Conservation (phyloP, 768 basidiomycete genomes). For the Kwoniella mangroviensis region DNA sequence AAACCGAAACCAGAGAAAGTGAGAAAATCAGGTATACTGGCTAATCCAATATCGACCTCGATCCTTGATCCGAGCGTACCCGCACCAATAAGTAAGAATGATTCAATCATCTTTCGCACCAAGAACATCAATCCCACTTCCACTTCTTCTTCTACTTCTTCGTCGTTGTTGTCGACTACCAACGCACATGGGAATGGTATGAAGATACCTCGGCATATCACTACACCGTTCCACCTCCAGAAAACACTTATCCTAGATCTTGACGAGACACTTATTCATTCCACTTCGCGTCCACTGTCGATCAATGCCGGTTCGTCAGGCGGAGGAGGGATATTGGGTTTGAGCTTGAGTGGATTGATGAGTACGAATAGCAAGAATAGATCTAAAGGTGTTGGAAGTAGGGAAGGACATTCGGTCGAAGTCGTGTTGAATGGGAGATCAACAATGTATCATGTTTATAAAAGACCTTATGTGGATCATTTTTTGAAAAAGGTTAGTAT, state of each 20-base stretch:
- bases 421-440: constrained; percentile 85
- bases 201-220: constrained; percentile 51
- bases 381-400: constrained; percentile 34
- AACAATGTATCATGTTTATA: constrained; percentile 96
- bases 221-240: constrained; percentile 73
- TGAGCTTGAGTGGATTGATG: constrained; percentile 50
- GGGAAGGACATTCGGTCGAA: constrained; percentile 85
- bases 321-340: constrained; percentile 57
- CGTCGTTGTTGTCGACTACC: too few relatives aligned
- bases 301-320: constrained; percentile 59
- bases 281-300: constrained; percentile 72
- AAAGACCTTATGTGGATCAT: constrained; percentile 95
- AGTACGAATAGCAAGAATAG: constrained; percentile 32
- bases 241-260: constrained; percentile 97
- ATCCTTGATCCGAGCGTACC: constrained; percentile 47
- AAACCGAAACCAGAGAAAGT: neutral
- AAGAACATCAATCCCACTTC: constrained; percentile 10
- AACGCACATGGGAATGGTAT: too few relatives aligned
- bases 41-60: constrained; percentile 48
- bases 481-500: constrained; percentile 81
- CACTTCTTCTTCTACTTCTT: neutral
- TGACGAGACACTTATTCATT: constrained; percentile 98
- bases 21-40: constrained; percentile 27
- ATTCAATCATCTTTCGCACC: constrained; percentile 18
- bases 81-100: constrained; percentile 15